phyloP scores from a whole-genome alignment of 805 yeast species.

The Lachancea thermotolerans region DNA sequence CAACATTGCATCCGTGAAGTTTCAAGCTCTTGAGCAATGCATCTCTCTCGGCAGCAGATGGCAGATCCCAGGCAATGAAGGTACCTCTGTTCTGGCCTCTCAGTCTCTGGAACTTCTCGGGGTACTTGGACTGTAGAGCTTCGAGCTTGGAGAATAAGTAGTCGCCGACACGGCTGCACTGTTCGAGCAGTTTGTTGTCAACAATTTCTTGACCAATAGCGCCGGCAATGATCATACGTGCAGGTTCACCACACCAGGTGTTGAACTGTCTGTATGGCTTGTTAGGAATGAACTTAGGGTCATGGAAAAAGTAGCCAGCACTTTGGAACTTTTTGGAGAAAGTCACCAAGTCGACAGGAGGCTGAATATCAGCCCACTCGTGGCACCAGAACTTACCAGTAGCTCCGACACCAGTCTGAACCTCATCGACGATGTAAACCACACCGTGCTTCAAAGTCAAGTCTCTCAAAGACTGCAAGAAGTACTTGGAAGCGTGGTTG shows the following conservation, averaged over 20 bases:
- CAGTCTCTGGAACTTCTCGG: constrained; percentile 39
- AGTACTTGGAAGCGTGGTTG: constrained; percentile 57
- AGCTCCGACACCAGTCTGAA: constrained; percentile 70
- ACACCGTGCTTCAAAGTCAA: constrained; percentile 51
- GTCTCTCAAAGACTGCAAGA: constrained; percentile 58
- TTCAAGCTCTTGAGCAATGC: constrained; percentile 41
- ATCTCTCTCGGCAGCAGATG: constrained; percentile 39
- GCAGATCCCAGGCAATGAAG: constrained; percentile 59
- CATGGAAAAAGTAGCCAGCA: constrained; percentile 63
- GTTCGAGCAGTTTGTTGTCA: constrained; percentile 42
- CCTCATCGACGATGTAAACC: constrained; percentile 63
- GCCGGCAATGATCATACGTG: constrained; percentile 57
- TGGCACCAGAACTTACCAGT: constrained; percentile 71
- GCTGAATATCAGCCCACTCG: constrained; percentile 55
- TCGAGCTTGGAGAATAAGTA: constrained; percentile 43
- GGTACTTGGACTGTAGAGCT: constrained; percentile 33
- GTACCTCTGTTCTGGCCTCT: constrained; percentile 61
- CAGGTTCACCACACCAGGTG: constrained; percentile 76
- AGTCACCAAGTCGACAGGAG: constrained; percentile 63
- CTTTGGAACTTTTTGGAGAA: constrained; percentile 69
- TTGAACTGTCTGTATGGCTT: constrained; percentile 64
- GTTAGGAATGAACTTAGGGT: constrained; percentile 51
- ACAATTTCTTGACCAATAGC: constrained; percentile 50
- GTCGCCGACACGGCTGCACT: constrained; percentile 46
- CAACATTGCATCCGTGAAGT: constrained; percentile 53